Conservation (phyloP, 2,329 filamentous ascomycete species). For the Magnaporthiopsis rhizophila region DNA sequence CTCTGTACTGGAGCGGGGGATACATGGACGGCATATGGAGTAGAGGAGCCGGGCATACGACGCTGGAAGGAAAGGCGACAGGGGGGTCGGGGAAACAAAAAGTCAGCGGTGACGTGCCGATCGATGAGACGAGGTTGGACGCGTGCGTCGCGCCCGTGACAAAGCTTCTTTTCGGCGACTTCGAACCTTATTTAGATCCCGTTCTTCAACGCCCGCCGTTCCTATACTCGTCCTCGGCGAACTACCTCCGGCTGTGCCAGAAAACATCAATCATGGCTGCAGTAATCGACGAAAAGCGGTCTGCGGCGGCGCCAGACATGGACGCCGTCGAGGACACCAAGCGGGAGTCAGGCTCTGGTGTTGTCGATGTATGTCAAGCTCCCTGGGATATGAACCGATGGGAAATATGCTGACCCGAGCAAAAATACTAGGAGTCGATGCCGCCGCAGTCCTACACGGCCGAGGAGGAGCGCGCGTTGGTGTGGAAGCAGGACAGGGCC, state of each 20-base stretch:
- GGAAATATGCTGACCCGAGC: too few species aligned
- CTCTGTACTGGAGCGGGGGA: neutral
- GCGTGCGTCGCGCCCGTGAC: neutral
- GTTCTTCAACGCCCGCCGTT: neutral
- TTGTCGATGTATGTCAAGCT: neutral
- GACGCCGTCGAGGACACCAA: neutral
- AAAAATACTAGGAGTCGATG: neutral
- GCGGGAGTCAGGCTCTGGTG: neutral
- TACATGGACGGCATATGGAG: neutral
- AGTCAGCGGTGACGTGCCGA: neutral
- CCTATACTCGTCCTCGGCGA: neutral
- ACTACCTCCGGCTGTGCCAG: too few species aligned
- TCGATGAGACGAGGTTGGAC: neutral
- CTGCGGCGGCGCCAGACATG: too few species aligned
- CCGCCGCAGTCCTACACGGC: neutral
- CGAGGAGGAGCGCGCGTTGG: constrained; percentile 27
- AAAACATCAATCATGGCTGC: neutral
- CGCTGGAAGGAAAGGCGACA: neutral
- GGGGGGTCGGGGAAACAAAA: neutral
- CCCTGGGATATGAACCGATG: too few species aligned
- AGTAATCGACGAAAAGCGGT: neutral
- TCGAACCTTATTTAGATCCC: neutral
- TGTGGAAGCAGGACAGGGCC: constrained; percentile 53
- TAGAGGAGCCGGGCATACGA: too few species aligned
- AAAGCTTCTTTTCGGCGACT: neutral